These are phyloP conservation scores for Pyrus hybrid DNA, from an alignment of 331 rosid genomes.

Conservation along the genomic window DNA sequence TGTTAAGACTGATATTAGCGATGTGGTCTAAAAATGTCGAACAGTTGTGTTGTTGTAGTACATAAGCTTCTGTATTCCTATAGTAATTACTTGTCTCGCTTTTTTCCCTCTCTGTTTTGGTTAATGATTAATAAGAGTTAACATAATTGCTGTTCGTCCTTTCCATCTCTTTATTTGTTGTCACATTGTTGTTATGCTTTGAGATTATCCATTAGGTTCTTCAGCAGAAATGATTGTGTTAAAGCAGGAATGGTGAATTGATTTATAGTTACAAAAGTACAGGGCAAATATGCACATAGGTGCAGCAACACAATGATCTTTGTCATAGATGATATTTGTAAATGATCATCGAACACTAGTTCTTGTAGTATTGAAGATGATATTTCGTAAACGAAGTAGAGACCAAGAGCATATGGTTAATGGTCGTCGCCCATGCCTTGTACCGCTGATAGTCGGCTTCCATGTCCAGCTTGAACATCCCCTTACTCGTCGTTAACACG, in stretches of 20 bases:
- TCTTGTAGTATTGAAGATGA: conserved; percentile 44
- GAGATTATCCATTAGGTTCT: background rate
- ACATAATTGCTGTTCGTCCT: background rate
- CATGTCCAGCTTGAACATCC: conserved; percentile 84
- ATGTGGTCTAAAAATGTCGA: background rate
- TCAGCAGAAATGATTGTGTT: background rate
- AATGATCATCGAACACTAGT: background rate
- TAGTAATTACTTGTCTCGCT: background rate
- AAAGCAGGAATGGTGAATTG: background rate
- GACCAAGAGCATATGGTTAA: conserved; percentile 65
- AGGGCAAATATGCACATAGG: conserved; percentile 7
- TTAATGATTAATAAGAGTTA: background rate
- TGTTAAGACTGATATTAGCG: background rate
- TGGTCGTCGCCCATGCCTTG: conserved; percentile 66
- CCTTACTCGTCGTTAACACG: conserved; percentile 62
- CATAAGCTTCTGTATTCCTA: background rate
- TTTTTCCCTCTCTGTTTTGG: background rate
- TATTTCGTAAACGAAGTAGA: conserved; percentile 60
- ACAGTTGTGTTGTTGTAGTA: background rate
- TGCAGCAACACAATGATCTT: background rate
- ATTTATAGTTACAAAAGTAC: conserved; percentile 5
- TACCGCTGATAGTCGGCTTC: conserved; percentile 58
- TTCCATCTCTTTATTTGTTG: background rate
- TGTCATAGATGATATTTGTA: too few species aligned
- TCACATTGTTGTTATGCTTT: background rate